Evolutionary conservation across 2,329 filamentous ascomycete genomes (phyloP), one percentile per base, ranked within the genome.

Genomic region (Colletotrichum sojae): DNA sequence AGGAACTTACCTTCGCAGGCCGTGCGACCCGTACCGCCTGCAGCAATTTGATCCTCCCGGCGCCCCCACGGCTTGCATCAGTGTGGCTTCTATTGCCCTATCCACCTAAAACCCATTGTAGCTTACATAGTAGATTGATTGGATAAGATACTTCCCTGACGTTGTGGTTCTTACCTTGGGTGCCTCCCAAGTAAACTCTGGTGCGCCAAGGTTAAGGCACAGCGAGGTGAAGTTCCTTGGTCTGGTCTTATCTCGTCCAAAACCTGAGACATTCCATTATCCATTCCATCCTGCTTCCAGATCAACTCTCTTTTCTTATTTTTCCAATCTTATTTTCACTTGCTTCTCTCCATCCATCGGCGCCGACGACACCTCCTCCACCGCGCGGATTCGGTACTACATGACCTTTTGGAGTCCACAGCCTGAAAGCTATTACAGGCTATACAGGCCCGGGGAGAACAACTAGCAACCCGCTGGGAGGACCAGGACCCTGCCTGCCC

Each of bases 181-280:
- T 54, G 13, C n/a, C 20, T n/a, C 45, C 18, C 22, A 36, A 45
- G 48, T 20, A 54, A 58, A 20, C 25, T 55, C 22, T 39, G 46
- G 48, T 65, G 55, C 65, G 65, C 61, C 58, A 56, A 65, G 49
- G 16, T 63, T 27, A 56, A 57, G 49, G 55, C 61, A 59, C 46
- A 46, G 58, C 27, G 9, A 31, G 9, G 27, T 31, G 27, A 31
- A 6, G 27, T 31, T 8, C 27, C 27, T 31, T 58, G 51, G 20
- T 18, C 20, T 22, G 31, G 58, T 53, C 49, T 66, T 45, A 55
- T 66, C 51, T 66, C 62, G 62, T 69, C 62, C 43, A 40, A 51
- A 66, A 43, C 40, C 54, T 49, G 49, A 69, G 66, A 69, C 66
- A 69, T 69, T 69, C 61, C 51, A 60, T 54, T 40, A 46, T 18